Base-by-base conservation (phyloP, 768 basidiomycete species). In the Pleurotus djamor region DNA sequence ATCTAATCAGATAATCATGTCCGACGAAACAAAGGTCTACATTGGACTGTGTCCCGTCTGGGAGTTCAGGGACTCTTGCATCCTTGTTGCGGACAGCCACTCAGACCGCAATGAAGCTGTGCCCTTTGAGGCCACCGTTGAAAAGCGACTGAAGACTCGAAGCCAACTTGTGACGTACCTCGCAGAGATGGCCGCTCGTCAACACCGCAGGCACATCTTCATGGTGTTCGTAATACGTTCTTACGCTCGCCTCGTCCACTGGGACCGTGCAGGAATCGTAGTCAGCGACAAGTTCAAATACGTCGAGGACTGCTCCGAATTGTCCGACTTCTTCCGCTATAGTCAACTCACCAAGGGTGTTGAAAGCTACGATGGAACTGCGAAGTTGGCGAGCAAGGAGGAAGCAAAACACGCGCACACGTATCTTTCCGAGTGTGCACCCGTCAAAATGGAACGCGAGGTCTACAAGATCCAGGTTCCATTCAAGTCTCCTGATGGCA, bases 181-280 rank as follows among this genome's bases (percentile, higher is more conserved):
- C 8, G 64, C 61, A 10, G 66, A 66, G 10, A 57, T 62, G 36
- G 61, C 57, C 38, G 48, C 61, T 16, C 60, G 65, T 14, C 75
- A 74, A 52, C 65, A 67, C 45, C 71, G 74, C 5, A 60, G 55
- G 0, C 68, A 64, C 43, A 41, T 60, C 4, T 75, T 73, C 63
- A 64, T 69, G 0, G 36, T 75, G 49, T 65, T 61, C 37, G 58
- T 77, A 16, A 62, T 48, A 9, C 67, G 69, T 33, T 57, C 60
- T 0, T 57, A 51, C 16, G 70, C 62, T 5, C 68, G 74, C 2
- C 60, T 76, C 41, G 63, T 77, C 21, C 65, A 68, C 6, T 66
- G 67, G 61, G 76, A 77, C 56, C 67, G 74, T 3, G 57, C 71
- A 0, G 76, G 72, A 4, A 64, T 60, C 0, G 61, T 75, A 9